Base-by-base conservation (phyloP, 805 yeast genomes). In the Saturnispora quitensis region DNA sequence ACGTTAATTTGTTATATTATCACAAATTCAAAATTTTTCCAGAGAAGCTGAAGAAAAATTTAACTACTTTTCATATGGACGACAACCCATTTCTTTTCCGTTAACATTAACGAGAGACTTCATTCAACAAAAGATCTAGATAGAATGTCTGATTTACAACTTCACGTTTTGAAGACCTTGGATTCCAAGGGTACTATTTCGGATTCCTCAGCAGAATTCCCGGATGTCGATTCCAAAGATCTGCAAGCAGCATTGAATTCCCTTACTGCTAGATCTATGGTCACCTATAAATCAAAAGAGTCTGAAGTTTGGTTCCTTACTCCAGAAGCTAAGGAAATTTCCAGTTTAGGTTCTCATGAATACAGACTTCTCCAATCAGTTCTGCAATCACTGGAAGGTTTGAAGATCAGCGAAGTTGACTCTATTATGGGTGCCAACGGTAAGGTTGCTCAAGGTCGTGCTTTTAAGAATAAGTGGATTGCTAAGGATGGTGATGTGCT, bases 391-490 rank as follows among this genome's bases (percentile, higher is more conserved):
- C 69, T 90, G 48, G 95, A 86, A 52, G 89, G 91, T 36, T 75
- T 93, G 61, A 87, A 86, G 64, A 82, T 93, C 60, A 67, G 85
- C 24, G 97, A 91, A 50, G 87, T 86, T 50, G 71, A 71, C 46
- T 66, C 81, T 51, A 77, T 84, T 58, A 73, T 91, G 70, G 97
- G 97, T 52, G 73, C 81, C 49, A 81, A 81, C 54, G 98, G 97
- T 56, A 83, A 84, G 60, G 77, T 91, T 57, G 99, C 99, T 56
- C 99, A 93, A 73, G 96, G 95, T 60, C 83, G 90, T 63, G 99
- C 98, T 17, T 95, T 93, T 78, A 91, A 89, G 70, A 90, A 90
- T 68, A 95, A 95, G 42, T 93, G 99, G 99, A 83, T 93, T 62
- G 72, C 78, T 57, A 93, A 95, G 68, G 86, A 84, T 53, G 95